Conservation (phyloP, 768 basidiomycete genomes). For the Nidularia pulvinata region DNA sequence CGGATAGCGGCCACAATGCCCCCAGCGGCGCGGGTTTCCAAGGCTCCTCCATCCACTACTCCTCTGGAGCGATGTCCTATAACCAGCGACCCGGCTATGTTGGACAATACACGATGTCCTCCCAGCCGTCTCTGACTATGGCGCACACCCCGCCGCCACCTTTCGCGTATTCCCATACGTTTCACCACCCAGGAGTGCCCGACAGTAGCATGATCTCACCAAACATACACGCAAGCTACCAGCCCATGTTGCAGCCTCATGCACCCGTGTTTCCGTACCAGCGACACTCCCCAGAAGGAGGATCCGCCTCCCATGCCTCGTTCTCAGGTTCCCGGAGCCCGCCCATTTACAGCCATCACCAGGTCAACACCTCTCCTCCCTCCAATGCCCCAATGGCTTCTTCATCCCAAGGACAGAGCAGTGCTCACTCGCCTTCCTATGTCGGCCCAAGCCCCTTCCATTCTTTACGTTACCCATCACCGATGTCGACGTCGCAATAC, state of each 20-base stretch:
- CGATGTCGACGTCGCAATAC: conserved; percentile 27
- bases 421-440: conserved; percentile 22
- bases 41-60: conserved; percentile 19
- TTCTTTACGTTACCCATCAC: conserved; percentile 29
- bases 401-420: conserved; percentile 14
- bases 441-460: conserved; percentile 22
- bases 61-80: conserved; percentile 19
- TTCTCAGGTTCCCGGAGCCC: conserved; percentile 18
- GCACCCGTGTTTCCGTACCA: conserved; percentile 37
- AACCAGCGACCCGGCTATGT: conserved; percentile 30
- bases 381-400: conserved; percentile 18
- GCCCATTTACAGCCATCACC: conserved; percentile 22
- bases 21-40: conserved; percentile 14
- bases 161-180: conserved; percentile 31
- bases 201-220: conserved; percentile 37
- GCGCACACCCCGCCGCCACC: conserved; percentile 29
- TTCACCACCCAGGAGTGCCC: conserved; percentile 24
- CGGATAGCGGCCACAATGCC: conserved; percentile 10
- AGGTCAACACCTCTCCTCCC: conserved; percentile 16
- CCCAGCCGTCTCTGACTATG: conserved; percentile 33
- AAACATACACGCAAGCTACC: conserved; percentile 38
- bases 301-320: conserved; percentile 14
- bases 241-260: conserved; percentile 34
- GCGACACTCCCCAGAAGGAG: conserved; percentile 26
- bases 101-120: conserved; percentile 47